Evolutionary conservation across 1,139 yeast genomes (phyloP).

Genomic region (Wickerhamomyces sp.): DNA sequence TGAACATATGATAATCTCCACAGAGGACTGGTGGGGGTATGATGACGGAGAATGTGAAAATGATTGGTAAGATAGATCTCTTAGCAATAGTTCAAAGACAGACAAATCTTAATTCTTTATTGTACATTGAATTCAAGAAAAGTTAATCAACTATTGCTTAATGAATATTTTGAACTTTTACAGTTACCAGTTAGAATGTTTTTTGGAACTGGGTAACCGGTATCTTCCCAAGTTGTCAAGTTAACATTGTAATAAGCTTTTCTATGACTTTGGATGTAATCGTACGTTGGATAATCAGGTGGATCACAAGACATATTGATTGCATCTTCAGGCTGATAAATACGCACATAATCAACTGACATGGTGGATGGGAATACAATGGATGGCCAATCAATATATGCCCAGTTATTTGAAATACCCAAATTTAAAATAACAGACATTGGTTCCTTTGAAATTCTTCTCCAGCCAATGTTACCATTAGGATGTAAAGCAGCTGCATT

Average conservation of each 20-base stretch:
- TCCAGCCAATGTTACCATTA: conserved; percentile 77
- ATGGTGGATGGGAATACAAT: conserved; percentile 64
- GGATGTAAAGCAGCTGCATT: conserved; percentile 66
- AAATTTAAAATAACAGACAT: conserved; percentile 76
- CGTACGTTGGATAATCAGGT: conserved; percentile 61
- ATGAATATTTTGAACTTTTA: conserved; percentile 23
- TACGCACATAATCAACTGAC: conserved; percentile 70
- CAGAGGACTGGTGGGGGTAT: no score
- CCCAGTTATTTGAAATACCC: conserved; percentile 81
- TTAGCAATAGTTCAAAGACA: no score
- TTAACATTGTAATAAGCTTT: conserved; percentile 62
- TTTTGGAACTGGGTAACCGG: conserved; percentile 75
- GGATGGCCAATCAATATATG: conserved; percentile 73
- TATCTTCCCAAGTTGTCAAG: conserved; percentile 58
- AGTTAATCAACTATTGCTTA: no score
- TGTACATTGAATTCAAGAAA: no score
- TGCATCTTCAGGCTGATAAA: conserved; percentile 64
- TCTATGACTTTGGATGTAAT: conserved; percentile 62
- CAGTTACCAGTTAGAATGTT: conserved; percentile 44
- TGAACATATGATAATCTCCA: no score
- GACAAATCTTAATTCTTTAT: no score
- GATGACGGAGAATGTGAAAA: no score
- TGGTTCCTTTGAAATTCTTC: conserved; percentile 77
- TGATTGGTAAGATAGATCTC: no score
- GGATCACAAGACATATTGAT: conserved; percentile 72